phyloP scores from a whole-genome alignment of 495 filamentous ascomycete species.

The Neurospora terricola region DNA sequence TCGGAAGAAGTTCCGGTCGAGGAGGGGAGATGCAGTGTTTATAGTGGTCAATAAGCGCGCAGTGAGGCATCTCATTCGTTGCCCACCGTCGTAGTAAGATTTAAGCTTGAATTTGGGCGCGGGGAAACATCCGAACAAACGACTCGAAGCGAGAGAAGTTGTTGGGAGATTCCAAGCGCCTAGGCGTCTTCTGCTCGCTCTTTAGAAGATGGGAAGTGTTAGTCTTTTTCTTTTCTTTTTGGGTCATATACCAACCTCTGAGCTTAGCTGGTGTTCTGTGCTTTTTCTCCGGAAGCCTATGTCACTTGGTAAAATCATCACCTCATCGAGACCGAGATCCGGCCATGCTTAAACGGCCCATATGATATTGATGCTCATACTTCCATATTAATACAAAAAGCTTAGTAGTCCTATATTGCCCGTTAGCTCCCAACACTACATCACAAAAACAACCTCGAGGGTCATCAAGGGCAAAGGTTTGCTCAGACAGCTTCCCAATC shows the following conservation, averaged over 20 bases:
- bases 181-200: background rate
- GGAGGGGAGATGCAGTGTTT: background rate
- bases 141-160: background rate
- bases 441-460: background rate
- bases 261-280: background rate
- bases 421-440: background rate
- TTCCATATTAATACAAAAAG: background rate
- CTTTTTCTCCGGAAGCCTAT: background rate
- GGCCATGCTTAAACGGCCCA: no score
- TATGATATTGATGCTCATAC: background rate
- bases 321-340: background rate
- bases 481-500: conserved; percentile 49
- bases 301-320: no score
- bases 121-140: background rate
- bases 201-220: background rate
- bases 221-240: background rate
- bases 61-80: background rate
- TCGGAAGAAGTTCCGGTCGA: background rate
- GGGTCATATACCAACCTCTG: background rate
- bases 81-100: background rate
- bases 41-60: background rate
- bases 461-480: background rate
- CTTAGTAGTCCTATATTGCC: background rate
- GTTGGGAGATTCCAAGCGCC: background rate
- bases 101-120: background rate